These are phyloP conservation scores for Bipolaris zeicola DNA, from an alignment of 2,329 filamentous ascomycete genomes.

Conservation along the genomic window DNA sequence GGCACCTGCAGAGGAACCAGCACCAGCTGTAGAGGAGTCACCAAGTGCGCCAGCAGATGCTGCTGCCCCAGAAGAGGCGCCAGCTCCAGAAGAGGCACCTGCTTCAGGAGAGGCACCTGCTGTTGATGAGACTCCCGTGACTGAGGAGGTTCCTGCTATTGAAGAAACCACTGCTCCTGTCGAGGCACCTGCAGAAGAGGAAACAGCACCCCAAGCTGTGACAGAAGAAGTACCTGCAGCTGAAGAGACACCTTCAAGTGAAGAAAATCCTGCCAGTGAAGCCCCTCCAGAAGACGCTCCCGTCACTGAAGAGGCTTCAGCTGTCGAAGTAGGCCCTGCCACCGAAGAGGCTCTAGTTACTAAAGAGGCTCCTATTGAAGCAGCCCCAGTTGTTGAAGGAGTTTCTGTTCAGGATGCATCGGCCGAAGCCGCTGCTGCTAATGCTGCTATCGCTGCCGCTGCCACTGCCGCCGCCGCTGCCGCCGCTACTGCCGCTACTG, in stretches of 20 bases:
- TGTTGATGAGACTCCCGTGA: constrained; percentile 1
- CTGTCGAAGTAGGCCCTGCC: not conserved
- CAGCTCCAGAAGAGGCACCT: constrained; percentile 2
- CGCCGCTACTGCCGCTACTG: no score
- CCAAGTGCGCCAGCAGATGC: not conserved
- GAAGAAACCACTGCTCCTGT: not conserved
- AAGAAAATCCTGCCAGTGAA: no score
- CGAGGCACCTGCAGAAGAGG: not conserved
- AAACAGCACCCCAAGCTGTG: not conserved
- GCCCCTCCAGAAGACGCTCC: not conserved
- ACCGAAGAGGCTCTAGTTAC: constrained; percentile 5
- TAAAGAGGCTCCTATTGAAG: not conserved
- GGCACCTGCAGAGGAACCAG: not conserved
- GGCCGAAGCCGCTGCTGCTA: no score
- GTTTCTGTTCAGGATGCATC: not conserved
- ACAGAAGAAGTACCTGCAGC: no score
- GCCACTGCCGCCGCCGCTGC: no score
- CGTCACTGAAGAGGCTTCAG: not conserved
- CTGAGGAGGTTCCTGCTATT: not conserved
- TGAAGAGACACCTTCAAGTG: no score
- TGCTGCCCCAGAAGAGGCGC: not conserved
- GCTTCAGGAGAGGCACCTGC: not conserved
- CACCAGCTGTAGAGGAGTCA: not conserved
- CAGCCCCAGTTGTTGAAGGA: not conserved
- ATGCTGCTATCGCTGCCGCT: no score